phyloP scores from a whole-genome alignment of 163 green algal species.

The Scenedesmus sp. region DNA sequence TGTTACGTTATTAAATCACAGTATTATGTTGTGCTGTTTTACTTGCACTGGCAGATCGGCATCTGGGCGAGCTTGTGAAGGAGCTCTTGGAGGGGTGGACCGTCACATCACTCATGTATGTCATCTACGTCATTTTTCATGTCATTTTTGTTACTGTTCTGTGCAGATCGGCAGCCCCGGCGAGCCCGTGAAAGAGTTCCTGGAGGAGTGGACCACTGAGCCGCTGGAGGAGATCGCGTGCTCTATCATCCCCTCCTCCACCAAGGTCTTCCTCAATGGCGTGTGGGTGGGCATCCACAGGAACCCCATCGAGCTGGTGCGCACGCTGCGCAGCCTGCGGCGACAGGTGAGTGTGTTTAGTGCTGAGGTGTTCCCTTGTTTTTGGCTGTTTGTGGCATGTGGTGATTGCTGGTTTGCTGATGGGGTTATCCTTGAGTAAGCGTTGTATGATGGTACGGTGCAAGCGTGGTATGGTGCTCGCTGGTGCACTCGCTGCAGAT shows the following conservation, averaged over 20 bases:
- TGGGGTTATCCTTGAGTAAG: too few relatives aligned
- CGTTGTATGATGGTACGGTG: too few relatives aligned
- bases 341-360: constrained; percentile 29
- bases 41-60: too few relatives aligned
- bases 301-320: constrained; percentile 89
- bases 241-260: constrained; percentile 76
- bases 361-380: too few relatives aligned
- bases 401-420: too few relatives aligned
- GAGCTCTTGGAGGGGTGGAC: background rate
- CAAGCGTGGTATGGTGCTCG: too few relatives aligned
- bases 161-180: constrained; percentile 77
- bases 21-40: too few relatives aligned
- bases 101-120: background rate
- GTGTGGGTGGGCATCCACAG: constrained; percentile 95
- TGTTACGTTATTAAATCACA: too few relatives aligned
- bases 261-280: constrained; percentile 97
- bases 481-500: too few relatives aligned
- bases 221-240: constrained; percentile 94
- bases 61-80: background rate
- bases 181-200: constrained; percentile 90
- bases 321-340: constrained; percentile 90
- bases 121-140: background rate
- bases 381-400: too few relatives aligned
- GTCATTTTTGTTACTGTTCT: background rate
- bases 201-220: constrained; percentile 96